phyloP scores from a whole-genome alignment of 2,329 filamentous ascomycete genomes.

The Colletotrichum sp. region DNA sequence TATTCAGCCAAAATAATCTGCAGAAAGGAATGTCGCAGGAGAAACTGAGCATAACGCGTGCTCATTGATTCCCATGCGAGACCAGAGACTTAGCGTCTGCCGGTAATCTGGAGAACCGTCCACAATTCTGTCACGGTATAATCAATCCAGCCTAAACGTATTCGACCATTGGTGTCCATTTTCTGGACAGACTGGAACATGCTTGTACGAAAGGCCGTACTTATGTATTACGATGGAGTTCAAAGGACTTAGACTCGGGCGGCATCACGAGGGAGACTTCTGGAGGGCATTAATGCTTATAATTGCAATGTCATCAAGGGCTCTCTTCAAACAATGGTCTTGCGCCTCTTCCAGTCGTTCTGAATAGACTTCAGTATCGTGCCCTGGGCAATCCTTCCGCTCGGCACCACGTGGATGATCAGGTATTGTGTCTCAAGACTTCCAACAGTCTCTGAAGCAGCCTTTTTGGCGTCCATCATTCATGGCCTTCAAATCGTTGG shows the following conservation, averaged over 20 bases:
- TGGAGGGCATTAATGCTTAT: fast-evolving
- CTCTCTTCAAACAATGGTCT: not conserved
- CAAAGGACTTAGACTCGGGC: too few relatives aligned
- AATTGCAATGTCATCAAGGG: too few relatives aligned
- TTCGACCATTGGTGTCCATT: too few relatives aligned
- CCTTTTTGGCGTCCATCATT: fast-evolving
- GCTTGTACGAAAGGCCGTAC: too few relatives aligned
- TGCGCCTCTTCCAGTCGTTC: fast-evolving
- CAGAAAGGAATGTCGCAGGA: too few relatives aligned
- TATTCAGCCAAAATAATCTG: too few relatives aligned
- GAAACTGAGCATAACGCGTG: too few relatives aligned
- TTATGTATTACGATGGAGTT: fast-evolving
- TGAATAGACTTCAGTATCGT: too few relatives aligned
- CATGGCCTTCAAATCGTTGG: fast-evolving
- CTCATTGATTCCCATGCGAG: fast-evolving
- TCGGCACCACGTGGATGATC: not conserved
- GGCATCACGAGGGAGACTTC: fast-evolving
- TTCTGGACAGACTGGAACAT: fast-evolving
- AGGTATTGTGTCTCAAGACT: fast-evolving
- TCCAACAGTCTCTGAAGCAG: fast-evolving
- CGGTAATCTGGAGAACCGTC: too few relatives aligned
- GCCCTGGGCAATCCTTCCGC: not conserved
- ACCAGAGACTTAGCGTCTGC: too few relatives aligned
- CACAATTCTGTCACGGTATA: too few relatives aligned
- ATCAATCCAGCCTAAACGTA: too few relatives aligned